A percentile compares a stretch with the other conserved stretches of the same genome.
phyloP scores from a whole-genome alignment of 306 rosid genomes.

The Pterocarpus macrocarpus region DNA sequence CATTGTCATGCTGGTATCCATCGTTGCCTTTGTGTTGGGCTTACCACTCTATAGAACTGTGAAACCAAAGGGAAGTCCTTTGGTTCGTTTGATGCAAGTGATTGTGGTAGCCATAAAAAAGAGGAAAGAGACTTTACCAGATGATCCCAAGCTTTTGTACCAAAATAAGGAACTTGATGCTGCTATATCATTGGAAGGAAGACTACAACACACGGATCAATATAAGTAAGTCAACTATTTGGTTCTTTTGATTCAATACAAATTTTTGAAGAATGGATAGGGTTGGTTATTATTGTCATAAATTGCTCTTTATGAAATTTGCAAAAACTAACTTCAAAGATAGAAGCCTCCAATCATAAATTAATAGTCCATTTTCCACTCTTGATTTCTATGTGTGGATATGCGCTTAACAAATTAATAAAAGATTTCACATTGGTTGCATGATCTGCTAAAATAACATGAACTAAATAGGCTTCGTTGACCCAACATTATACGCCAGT shows the following conservation, averaged over 20 bases:
- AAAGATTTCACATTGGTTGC: background rate
- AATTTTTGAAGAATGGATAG: background rate
- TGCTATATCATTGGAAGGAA: conserved; percentile 64
- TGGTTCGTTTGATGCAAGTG: conserved; percentile 77
- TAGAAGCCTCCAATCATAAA: no score
- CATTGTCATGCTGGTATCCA: conserved; percentile 68
- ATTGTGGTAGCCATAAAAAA: conserved; percentile 70
- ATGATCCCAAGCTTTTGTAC: conserved; percentile 60
- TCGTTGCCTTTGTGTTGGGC: conserved; percentile 69
- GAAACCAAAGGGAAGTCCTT: conserved; percentile 76
- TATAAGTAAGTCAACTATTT: conserved; percentile 47
- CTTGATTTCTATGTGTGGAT: no score
- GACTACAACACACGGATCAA: conserved; percentile 69
- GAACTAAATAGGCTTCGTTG: background rate
- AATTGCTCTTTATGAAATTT: background rate
- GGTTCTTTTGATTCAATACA: background rate
- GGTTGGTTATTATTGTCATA: background rate
- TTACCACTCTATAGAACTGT: conserved; percentile 64
- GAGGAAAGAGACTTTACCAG: conserved; percentile 57
- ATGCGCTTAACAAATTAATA: no score
- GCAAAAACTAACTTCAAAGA: no score
- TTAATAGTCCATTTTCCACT: no score
- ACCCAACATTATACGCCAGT: no score
- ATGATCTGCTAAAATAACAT: background rate
- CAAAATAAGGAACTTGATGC: conserved; percentile 66